Percentiles rank a stretch among this genome's conserved stretches.
These are phyloP conservation scores for Aspergillus haitiensis DNA, from an alignment of 495 filamentous ascomycete genomes.

Conservation along the genomic window DNA sequence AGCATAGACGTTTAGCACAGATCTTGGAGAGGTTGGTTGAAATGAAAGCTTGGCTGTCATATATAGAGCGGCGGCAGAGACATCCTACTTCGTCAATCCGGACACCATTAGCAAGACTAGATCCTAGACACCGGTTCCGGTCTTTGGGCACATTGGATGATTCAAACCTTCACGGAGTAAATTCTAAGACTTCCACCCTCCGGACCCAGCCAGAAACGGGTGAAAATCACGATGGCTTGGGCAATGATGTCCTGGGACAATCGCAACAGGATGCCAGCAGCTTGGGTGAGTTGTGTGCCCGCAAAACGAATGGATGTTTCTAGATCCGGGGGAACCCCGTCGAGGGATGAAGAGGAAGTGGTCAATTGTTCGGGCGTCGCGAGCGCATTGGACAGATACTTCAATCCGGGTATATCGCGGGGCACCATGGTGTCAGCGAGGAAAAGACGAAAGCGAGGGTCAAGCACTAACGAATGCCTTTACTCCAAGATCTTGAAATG, in stretches of 20 bases:
- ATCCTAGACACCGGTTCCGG: neutral
- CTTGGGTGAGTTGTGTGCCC: slow-evolving; percentile 75
- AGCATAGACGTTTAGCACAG: slow-evolving; percentile 77
- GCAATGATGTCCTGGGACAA: slow-evolving; percentile 88
- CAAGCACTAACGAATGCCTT: too few relatives aligned
- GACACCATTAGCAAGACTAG: neutral
- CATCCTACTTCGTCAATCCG: slow-evolving; percentile 53
- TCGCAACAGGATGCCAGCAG: slow-evolving; percentile 80
- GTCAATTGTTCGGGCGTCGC: slow-evolving; percentile 80
- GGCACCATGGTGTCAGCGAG: slow-evolving; percentile 24
- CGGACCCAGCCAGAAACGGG: slow-evolving; percentile 77
- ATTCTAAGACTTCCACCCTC: slow-evolving; percentile 63
- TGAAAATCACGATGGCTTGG: slow-evolving; percentile 83
- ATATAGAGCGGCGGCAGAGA: slow-evolving; percentile 80
- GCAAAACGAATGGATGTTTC: slow-evolving; percentile 62
- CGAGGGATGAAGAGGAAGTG: slow-evolving; percentile 63
- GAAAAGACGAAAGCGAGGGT: neutral
- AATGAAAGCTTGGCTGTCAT: slow-evolving; percentile 82
- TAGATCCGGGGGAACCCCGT: slow-evolving; percentile 73
- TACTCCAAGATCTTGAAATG: too few relatives aligned
- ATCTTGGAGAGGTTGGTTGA: slow-evolving; percentile 70
- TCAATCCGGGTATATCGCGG: slow-evolving; percentile 35
- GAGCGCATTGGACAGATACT: slow-evolving; percentile 76
- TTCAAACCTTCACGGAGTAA: slow-evolving; percentile 54
- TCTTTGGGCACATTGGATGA: too few relatives aligned